phyloP scores from a whole-genome alignment of 2,329 filamentous ascomycete species.

The Aspergillus niger region DNA sequence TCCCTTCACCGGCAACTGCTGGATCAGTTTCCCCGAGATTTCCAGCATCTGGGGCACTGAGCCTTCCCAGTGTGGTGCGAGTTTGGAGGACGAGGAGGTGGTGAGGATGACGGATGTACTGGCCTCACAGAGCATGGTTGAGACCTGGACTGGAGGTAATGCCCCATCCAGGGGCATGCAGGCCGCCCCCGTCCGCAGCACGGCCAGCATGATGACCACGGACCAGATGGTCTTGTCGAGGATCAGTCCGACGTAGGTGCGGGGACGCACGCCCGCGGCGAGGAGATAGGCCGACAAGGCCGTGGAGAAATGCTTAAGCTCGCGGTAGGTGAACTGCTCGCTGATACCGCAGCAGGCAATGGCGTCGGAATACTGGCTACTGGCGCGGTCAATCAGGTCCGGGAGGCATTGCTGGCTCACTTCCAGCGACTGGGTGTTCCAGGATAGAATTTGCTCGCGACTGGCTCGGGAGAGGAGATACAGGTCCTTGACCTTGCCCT shows the following conservation, averaged over 20 bases:
- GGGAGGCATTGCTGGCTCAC: too few relatives aligned
- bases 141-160: not conserved
- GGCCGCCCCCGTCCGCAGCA: conserved; percentile 13
- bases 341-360: too few relatives aligned
- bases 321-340: not conserved
- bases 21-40: not conserved
- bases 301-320: not conserved
- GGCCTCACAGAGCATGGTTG: not conserved
- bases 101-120: not conserved
- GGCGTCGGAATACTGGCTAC: too few relatives aligned
- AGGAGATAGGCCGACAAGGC: not conserved
- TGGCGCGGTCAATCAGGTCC: too few relatives aligned
- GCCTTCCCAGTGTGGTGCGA: not conserved
- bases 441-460: too few relatives aligned
- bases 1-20: not conserved
- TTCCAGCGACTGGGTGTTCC: too few relatives aligned
- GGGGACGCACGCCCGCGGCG: conserved; percentile 4
- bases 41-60: not conserved
- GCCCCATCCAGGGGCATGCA: not conserved
- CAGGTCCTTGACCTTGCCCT: too few relatives aligned
- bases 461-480: too few relatives aligned
- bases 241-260: conserved; percentile 12
- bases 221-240: conserved; percentile 18
- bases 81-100: not conserved
- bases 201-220: conserved; percentile 15